Percentiles rank a stretch among this genome's conserved stretches.
These are phyloP conservation scores for Anthracocystis setariae DNA, from an alignment of 1,284 basidiomycete genomes.

Conservation along the genomic window DNA sequence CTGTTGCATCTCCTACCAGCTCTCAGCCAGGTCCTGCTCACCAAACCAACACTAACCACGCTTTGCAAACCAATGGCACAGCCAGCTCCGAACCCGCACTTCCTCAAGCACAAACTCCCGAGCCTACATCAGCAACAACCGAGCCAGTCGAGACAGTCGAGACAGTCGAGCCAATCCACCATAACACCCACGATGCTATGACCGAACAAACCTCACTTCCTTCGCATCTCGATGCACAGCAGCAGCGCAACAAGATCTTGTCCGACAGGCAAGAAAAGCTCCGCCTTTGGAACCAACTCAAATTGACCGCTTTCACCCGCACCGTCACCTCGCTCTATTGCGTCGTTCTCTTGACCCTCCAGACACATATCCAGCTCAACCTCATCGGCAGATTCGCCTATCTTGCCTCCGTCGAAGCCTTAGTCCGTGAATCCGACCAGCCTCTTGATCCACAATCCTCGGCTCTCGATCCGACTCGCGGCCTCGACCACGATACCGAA, in stretches of 20 bases:
- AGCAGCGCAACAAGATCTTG: conserved; percentile 37
- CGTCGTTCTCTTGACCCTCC: conserved; percentile 79
- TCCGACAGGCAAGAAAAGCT: conserved; percentile 53
- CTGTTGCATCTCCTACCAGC: not conserved
- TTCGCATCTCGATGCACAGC: conserved; percentile 36
- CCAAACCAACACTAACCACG: too few species aligned
- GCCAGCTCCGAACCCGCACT: not conserved
- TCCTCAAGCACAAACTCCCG: not conserved
- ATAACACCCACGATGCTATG: not conserved
- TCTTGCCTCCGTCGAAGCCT: conserved; percentile 76
- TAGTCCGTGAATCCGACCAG: conserved; percentile 33
- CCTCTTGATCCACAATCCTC: conserved; percentile 4
- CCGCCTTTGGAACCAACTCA: conserved; percentile 66
- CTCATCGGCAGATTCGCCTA: conserved; percentile 85
- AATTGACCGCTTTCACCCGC: conserved; percentile 76
- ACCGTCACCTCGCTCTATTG: conserved; percentile 86
- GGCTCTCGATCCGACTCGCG: conserved; percentile 6
- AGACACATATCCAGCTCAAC: conserved; percentile 84
- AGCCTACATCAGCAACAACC: not conserved
- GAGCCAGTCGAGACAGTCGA: not conserved
- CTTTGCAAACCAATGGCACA: not conserved
- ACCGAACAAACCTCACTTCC: not conserved
- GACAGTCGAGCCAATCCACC: not conserved
- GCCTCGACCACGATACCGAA: conserved; percentile 73
- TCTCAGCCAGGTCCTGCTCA: not conserved